Evolutionary conservation across 192 early-diverging fungal species (phyloP).

Genomic region (Backusella macrospora): DNA sequence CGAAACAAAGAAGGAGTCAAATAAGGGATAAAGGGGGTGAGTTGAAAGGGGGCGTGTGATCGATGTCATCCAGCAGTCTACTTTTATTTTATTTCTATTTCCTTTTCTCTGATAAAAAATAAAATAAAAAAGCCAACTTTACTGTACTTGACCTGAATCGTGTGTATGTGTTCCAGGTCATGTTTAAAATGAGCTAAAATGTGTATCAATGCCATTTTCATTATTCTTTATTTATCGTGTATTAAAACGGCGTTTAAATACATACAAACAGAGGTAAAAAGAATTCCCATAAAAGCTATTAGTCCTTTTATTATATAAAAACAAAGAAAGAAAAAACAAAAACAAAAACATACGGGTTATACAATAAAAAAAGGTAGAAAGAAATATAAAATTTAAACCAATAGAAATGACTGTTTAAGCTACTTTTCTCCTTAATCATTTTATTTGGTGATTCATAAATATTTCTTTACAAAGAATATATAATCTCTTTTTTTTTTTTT

Average conservation of each 20-base stretch:
- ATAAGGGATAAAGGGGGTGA: conserved; percentile 19
- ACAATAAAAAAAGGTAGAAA: conserved; percentile 11
- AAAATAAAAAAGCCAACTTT: conserved; percentile 3
- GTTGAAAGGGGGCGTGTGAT: conserved; percentile 18
- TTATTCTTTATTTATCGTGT: background rate
- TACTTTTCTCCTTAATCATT: background rate
- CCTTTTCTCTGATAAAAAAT: background rate
- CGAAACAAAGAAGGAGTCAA: conserved; percentile 22
- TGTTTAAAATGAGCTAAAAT: conserved; percentile 20
- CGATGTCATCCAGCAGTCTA: conserved; percentile 18
- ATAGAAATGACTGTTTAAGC: background rate
- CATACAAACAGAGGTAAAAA: background rate
- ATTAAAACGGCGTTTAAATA: background rate
- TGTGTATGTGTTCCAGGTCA: conserved; percentile 18
- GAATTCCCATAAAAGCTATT: background rate
- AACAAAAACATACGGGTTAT: conserved; percentile 9
- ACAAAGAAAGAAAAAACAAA: background rate
- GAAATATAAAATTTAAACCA: background rate
- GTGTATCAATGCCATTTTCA: conserved; percentile 9
- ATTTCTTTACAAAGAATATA: background rate
- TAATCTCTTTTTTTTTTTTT: background rate
- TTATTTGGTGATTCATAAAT: background rate
- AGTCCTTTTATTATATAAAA: conserved; percentile 3
- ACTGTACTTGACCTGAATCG: background rate
- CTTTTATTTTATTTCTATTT: background rate